These are phyloP conservation scores for Purpureocillium takamizusanense DNA, from an alignment of 2,329 filamentous ascomycete genomes.

Conservation along the genomic window DNA sequence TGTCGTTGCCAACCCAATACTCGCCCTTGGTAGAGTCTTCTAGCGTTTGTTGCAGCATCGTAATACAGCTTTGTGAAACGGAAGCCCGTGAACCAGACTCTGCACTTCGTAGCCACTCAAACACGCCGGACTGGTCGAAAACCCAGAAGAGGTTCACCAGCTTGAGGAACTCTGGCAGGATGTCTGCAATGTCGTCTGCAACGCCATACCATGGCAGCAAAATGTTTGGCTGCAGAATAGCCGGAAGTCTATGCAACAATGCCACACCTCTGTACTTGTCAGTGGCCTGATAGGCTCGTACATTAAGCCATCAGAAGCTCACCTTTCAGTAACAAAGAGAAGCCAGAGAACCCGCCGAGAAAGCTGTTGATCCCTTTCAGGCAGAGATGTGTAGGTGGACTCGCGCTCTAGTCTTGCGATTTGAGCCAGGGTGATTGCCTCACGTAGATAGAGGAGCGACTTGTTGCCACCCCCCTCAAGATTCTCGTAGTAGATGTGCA, in stretches of 20 bases:
- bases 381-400: constrained; percentile 26
- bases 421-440: constrained; percentile 42
- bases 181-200: constrained; percentile 28
- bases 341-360: too few relatives aligned
- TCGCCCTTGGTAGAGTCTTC: constrained; percentile 28
- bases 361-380: constrained; percentile 24
- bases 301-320: too few relatives aligned
- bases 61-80: constrained; percentile 21
- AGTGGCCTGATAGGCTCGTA: too few relatives aligned
- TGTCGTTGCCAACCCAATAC: constrained; percentile 30
- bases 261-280: constrained; percentile 28
- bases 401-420: constrained; percentile 37
- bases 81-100: constrained; percentile 14
- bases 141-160: constrained; percentile 39
- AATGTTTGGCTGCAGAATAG: constrained; percentile 32
- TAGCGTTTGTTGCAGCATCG: constrained; percentile 31
- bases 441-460: constrained; percentile 37
- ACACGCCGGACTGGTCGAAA: constrained; percentile 39
- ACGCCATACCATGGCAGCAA: constrained; percentile 21
- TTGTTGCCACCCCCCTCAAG: constrained; percentile 33
- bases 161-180: constrained; percentile 39
- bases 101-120: constrained; percentile 33
- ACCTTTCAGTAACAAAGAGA: too few relatives aligned
- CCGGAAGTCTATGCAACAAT: constrained; percentile 39
- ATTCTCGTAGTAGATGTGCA: constrained; percentile 44